These are phyloP conservation scores for Rhizophagus prolifer DNA, from an alignment of 192 early-diverging fungal genomes.

Conservation along the genomic window DNA sequence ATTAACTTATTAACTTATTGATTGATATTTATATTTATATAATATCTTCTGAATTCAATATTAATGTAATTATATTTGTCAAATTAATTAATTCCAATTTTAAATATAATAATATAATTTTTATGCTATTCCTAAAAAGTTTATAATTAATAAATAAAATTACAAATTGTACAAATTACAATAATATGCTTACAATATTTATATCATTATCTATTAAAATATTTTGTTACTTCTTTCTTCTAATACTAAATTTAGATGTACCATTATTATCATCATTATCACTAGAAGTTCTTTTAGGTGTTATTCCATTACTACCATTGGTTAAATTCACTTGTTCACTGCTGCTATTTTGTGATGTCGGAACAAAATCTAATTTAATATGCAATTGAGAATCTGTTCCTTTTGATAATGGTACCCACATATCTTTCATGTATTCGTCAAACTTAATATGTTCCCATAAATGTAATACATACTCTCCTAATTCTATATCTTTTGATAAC, in stretches of 20 bases:
- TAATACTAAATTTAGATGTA: not conserved
- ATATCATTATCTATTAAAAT: not conserved
- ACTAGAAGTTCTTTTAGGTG: not conserved
- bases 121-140: too few species aligned
- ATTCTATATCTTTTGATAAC: slow-evolving; percentile 56
- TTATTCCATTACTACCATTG: too few species aligned
- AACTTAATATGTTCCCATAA: slow-evolving; percentile 48
- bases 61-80: too few species aligned
- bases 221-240: not conserved
- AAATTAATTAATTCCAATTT: too few species aligned
- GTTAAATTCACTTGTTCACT: not conserved
- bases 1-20: too few species aligned
- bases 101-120: too few species aligned
- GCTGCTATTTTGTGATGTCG: not conserved
- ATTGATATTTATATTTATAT: too few species aligned
- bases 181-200: too few species aligned
- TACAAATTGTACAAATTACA: too few species aligned
- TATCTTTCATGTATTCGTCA: slow-evolving; percentile 30
- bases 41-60: too few species aligned
- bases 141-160: too few species aligned
- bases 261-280: too few species aligned
- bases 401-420: slow-evolving; percentile 31
- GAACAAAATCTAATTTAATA: slow-evolving; percentile 8
- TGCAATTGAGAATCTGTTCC: not conserved
- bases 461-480: slow-evolving; percentile 61